These are phyloP conservation scores for Tolypocladium nubicola DNA, from an alignment of 2,329 filamentous ascomycete species.

Conservation along the genomic window DNA sequence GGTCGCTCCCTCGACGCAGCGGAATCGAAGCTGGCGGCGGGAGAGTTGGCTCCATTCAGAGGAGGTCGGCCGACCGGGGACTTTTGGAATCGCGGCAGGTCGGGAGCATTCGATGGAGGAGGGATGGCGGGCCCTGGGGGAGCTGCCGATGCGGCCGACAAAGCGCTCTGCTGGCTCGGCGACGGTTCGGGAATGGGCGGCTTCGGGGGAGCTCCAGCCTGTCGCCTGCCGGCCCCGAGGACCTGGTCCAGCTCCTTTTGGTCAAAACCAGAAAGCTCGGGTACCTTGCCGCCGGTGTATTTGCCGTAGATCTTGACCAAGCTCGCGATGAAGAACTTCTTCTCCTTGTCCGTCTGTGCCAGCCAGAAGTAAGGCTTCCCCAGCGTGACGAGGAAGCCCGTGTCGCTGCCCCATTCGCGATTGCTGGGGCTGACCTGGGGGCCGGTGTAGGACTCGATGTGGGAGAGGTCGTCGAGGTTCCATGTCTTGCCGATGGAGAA, in stretches of 20 bases:
- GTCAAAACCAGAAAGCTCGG: conserved; percentile 75
- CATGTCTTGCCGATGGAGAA: conserved; percentile 99
- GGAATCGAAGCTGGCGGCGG: conserved; percentile 42
- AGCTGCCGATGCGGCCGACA: conserved; percentile 7
- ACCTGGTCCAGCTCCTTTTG: conserved; percentile 67
- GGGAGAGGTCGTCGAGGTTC: conserved; percentile 82
- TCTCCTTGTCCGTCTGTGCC: conserved; percentile 86
- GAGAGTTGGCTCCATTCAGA: conserved; percentile 33
- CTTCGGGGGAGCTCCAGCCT: conserved; percentile 14
- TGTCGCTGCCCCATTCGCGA: conserved; percentile 70
- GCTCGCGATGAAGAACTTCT: conserved; percentile 96
- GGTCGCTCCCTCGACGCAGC: conserved; percentile 25
- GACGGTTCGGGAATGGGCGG: conserved; percentile 15
- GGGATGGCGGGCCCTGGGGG: conserved; percentile 5
- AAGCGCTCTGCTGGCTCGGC: conserved; percentile 9
- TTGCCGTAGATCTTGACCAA: conserved; percentile 94
- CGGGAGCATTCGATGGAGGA: conserved; percentile 10
- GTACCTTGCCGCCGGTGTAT: conserved; percentile 79
- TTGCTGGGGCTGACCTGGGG: conserved; percentile 43
- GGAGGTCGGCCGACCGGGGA: conserved; percentile 20
- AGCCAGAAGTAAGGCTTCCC: conserved; percentile 97
- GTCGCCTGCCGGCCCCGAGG: conserved; percentile 43
- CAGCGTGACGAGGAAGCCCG: conserved; percentile 79
- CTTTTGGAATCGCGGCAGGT: conserved; percentile 16
- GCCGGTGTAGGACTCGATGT: conserved; percentile 72